Percentiles rank a stretch among this genome's conserved stretches.
Conservation (phyloP, 2,329 filamentous ascomycete species). For the Didymellaceae sp. region DNA sequence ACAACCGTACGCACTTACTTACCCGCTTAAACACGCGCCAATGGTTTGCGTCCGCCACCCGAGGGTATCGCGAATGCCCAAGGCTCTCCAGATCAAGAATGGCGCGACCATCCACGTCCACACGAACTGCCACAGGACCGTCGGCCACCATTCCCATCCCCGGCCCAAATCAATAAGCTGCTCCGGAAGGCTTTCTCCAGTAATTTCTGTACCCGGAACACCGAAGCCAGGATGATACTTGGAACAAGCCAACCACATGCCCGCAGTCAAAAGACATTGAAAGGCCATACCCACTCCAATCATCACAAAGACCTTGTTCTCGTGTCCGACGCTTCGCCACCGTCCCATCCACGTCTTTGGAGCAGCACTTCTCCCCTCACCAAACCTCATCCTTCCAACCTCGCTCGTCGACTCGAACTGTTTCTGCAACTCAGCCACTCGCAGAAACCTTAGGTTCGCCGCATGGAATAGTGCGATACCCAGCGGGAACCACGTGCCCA, state of each 20-base stretch:
- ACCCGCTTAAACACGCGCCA: conserved; percentile 26
- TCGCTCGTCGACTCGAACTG: conserved; percentile 11
- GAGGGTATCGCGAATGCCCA: conserved; percentile 23
- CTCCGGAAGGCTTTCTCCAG: conserved; percentile 20
- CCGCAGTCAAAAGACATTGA: conserved; percentile 9
- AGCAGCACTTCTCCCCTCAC: background rate
- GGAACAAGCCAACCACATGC: conserved; percentile 21
- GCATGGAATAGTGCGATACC: conserved; percentile 30
- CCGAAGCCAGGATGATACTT: conserved; percentile 29
- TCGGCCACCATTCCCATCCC: conserved; percentile 33
- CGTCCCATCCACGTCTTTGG: conserved; percentile 4
- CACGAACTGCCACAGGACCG: conserved; percentile 26
- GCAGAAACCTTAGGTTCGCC: conserved; percentile 23
- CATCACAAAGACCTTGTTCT: conserved; percentile 8
- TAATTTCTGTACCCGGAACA: conserved; percentile 21
- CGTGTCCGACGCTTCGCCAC: conserved; percentile 3
- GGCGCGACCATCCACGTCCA: conserved; percentile 31
- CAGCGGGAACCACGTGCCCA: conserved; percentile 28
- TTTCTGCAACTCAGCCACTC: conserved; percentile 24
- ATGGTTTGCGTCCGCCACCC: conserved; percentile 30
- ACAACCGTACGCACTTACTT: background rate
- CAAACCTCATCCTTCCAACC: background rate
- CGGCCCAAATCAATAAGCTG: conserved; percentile 23
- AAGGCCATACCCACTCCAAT: conserved; percentile 10
- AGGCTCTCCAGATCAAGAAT: conserved; percentile 21